Percentiles rank a stretch among this genome's conserved stretches.
These are phyloP conservation scores for Microcyclosporella mali DNA, from an alignment of 2,329 filamentous ascomycete genomes.

Conservation along the genomic window DNA sequence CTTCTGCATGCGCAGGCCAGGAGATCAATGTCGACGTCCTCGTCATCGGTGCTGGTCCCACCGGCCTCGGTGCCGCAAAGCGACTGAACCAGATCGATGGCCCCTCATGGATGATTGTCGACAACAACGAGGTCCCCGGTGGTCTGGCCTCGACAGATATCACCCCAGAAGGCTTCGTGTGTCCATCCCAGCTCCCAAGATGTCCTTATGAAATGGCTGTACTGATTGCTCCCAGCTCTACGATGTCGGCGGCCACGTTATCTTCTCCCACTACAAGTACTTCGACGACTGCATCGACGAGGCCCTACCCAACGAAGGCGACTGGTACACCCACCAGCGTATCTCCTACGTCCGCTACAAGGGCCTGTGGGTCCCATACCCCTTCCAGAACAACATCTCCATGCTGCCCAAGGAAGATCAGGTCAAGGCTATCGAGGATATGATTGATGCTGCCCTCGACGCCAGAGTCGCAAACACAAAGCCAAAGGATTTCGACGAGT, in stretches of 20 bases:
- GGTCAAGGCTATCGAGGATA: conserved; percentile 85
- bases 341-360: conserved; percentile 99
- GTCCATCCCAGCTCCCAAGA: conserved; percentile 39
- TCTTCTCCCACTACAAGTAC: conserved; percentile 99
- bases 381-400: conserved; percentile 99
- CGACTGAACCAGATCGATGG: conserved; percentile 90
- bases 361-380: conserved; percentile 93
- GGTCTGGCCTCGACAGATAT: conserved; percentile 93
- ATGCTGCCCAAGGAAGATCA: conserved; percentile 97
- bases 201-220: background rate
- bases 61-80: conserved; percentile 95
- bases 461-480: conserved; percentile 81
- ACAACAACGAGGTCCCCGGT: conserved; percentile 84
- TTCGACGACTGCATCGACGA: conserved; percentile 99
- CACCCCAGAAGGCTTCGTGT: conserved; percentile 93
- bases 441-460: conserved; percentile 91
- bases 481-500: conserved; percentile 96
- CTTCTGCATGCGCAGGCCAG: background rate
- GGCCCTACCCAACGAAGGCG: conserved; percentile 83
- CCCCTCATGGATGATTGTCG: conserved; percentile 92
- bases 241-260: conserved; percentile 96
- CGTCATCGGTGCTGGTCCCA: conserved; percentile 95
- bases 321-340: conserved; percentile 97
- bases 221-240: conserved; percentile 61
- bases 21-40: conserved; percentile 86